A percentile compares a stretch with the other conserved stretches of the same genome.
Evolutionary conservation across 2,329 filamentous ascomycete genomes (phyloP).

Genomic region (Aureobasidium pullulans): DNA sequence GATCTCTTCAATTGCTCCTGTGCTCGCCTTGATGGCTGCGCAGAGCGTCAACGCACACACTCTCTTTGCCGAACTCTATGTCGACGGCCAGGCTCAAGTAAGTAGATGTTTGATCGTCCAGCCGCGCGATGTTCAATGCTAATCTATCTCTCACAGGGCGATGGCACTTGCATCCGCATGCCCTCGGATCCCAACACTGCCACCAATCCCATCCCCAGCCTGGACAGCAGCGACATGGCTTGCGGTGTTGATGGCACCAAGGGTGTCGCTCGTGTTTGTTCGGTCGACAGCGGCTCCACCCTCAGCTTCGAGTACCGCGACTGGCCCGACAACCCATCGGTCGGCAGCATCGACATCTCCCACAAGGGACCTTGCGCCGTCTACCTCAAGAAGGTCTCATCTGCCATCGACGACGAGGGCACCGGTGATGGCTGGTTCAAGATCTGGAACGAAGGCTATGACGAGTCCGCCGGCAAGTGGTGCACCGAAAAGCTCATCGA

Average conservation of each 20-base stretch:
- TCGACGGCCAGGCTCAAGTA: conserved; percentile 49
- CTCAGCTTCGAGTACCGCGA: conserved; percentile 61
- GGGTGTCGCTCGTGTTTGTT: conserved; percentile 44
- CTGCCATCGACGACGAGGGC: conserved; percentile 45
- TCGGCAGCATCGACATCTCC: conserved; percentile 51
- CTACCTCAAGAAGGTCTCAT: conserved; percentile 62
- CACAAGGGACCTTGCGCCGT: conserved; percentile 65
- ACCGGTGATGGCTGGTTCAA: conserved; percentile 70
- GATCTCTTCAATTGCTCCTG: conserved; percentile 10
- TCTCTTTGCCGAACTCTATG: conserved; percentile 55
- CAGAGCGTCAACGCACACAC: conserved; percentile 41
- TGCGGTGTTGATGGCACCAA: conserved; percentile 44
- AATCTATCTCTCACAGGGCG: conserved; percentile 42
- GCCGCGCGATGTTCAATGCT: background rate
- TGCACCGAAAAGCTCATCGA: conserved; percentile 62
- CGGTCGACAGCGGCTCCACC: conserved; percentile 43
- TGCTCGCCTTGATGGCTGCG: conserved; percentile 17
- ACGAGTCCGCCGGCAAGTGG: conserved; percentile 51
- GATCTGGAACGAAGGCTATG: conserved; percentile 63
- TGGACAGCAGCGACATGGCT: conserved; percentile 58
- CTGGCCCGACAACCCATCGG: conserved; percentile 48
- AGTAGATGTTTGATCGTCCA: background rate
- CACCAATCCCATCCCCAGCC: conserved; percentile 51
- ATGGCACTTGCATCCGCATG: conserved; percentile 66
- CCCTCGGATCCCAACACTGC: conserved; percentile 45